Base-by-base conservation (phyloP, 345 rosid species). In the Mallotus nudiflorus region DNA sequence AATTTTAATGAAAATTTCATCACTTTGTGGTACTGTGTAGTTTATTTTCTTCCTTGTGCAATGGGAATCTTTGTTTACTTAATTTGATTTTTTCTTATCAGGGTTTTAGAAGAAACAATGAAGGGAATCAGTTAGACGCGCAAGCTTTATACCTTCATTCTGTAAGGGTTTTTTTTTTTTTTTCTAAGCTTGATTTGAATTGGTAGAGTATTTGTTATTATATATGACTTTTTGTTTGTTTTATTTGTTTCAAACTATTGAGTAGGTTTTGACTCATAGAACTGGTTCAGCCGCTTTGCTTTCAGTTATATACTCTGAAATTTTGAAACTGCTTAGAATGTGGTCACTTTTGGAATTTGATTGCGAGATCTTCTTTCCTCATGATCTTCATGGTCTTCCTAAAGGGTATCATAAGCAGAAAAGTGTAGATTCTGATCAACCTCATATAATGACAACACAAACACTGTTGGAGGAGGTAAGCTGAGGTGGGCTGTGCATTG, bases 211-310 rank as follows among this genome's bases (percentile, higher is more conserved):
- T 33, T 37, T 10, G 15, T 7, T n/a, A 29, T 31, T 16, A 37
- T 31, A 9, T 27, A 53, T 39, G 20, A 46, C 9, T 31, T 37
- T 50, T 49, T 24, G 37, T 62, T 54, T 12, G 42, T 75, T 55
- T 28, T 31, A 70, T 67, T 68, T 73, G 31, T 10, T 45, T 45
- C 14, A 19, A 48, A 72, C 24, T 64, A 71, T 73, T 78, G 78
- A 53, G 44, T 74, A 89, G 93, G 91, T 83, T 77, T 75, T 89
- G 84, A 83, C 84, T 0, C 88, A 82, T 73, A 86, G 88, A 66
- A 74, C 88, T 10, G 91, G 89, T 54, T 85, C 93, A 37, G 83
- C 91, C 24, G 75, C 72, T 40, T 80, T 89, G 83, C 87, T 89
- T 29, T 79, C 86, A 0, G 77, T 86, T 55, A 72, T 89, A 59